These are phyloP conservation scores for Ustilago nuda DNA, from an alignment of 1,284 basidiomycete species.

Conservation along the genomic window DNA sequence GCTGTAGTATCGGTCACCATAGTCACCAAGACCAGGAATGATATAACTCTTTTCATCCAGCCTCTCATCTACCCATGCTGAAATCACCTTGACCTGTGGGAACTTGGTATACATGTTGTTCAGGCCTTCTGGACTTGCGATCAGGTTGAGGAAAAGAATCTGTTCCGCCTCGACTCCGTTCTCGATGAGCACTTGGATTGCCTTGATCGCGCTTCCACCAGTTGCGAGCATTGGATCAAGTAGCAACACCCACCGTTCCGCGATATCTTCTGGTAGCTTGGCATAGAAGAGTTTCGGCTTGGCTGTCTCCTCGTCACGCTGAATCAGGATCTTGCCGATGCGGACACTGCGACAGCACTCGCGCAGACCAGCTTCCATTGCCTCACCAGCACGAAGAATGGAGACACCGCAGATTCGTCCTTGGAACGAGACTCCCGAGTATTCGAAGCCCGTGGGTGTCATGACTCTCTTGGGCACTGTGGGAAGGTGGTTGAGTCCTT, in stretches of 20 bases:
- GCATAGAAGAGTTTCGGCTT: slow-evolving; percentile 71
- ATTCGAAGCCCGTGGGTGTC: slow-evolving; percentile 76
- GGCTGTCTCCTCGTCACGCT: slow-evolving; percentile 66
- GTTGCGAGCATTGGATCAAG: slow-evolving; percentile 98
- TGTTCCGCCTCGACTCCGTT: slow-evolving; percentile 81
- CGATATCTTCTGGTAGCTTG: slow-evolving; percentile 93
- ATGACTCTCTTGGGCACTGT: slow-evolving; percentile 58
- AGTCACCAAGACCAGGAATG: slow-evolving; percentile 65
- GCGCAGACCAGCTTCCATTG: slow-evolving; percentile 78
- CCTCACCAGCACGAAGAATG: slow-evolving; percentile 71
- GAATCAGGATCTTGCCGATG: slow-evolving; percentile 71
- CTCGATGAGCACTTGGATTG: slow-evolving; percentile 90
- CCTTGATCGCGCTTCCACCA: slow-evolving; percentile 96
- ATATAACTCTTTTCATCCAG: slow-evolving; percentile 79
- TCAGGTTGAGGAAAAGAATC: slow-evolving; percentile 97
- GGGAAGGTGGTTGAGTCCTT: slow-evolving; percentile 92
- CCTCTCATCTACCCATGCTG: slow-evolving; percentile 95
- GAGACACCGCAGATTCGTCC: slow-evolving; percentile 65
- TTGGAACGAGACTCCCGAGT: slow-evolving; percentile 69
- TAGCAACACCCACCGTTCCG: slow-evolving; percentile 88
- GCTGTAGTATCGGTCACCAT: slow-evolving; percentile 66
- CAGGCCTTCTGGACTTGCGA: slow-evolving; percentile 91
- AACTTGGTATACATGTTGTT: slow-evolving; percentile 83
- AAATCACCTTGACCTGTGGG: slow-evolving; percentile 83
- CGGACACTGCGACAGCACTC: slow-evolving; percentile 79